Conservation (phyloP, 2,329 filamentous ascomycete species). For the Colletotrichum sojae region DNA sequence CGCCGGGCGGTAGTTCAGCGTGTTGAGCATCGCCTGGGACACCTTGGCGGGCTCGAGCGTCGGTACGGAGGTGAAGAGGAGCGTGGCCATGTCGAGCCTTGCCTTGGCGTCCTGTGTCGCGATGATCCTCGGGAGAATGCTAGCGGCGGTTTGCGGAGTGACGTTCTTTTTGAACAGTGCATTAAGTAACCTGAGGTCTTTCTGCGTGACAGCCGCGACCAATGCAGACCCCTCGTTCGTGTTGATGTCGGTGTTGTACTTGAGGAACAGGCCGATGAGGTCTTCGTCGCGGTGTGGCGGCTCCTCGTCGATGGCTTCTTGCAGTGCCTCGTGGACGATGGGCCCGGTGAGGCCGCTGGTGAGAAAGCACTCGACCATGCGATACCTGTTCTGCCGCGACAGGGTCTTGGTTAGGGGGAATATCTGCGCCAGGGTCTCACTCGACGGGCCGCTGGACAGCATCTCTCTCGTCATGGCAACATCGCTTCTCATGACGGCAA, state of each 20-base stretch:
- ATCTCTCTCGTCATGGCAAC: slow-evolving; percentile 61
- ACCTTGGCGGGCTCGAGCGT: slow-evolving; percentile 59
- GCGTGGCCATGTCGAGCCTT: slow-evolving; percentile 62
- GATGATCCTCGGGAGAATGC: slow-evolving; percentile 65
- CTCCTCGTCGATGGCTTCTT: slow-evolving; percentile 66
- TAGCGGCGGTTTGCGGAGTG: slow-evolving; percentile 61
- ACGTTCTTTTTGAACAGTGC: slow-evolving; percentile 61
- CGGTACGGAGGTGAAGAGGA: slow-evolving; percentile 63
- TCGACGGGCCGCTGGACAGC: slow-evolving; percentile 61
- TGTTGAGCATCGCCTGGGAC: slow-evolving; percentile 57
- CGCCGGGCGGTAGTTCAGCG: slow-evolving; percentile 60
- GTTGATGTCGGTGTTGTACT: slow-evolving; percentile 68
- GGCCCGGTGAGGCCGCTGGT: slow-evolving; percentile 62
- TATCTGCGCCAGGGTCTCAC: slow-evolving; percentile 62
- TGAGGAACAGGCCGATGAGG: slow-evolving; percentile 66
- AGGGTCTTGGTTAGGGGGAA: slow-evolving; percentile 65
- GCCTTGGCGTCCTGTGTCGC: slow-evolving; percentile 56
- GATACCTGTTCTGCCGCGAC: slow-evolving; percentile 58
- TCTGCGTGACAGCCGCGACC: slow-evolving; percentile 62
- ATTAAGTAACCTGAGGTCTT: slow-evolving; percentile 62
- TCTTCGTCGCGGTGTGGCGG: slow-evolving; percentile 63
- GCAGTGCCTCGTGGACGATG: slow-evolving; percentile 63
- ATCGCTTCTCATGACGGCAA: slow-evolving; percentile 63
- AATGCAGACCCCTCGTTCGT: slow-evolving; percentile 67
- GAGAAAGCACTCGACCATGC: slow-evolving; percentile 66